Base-by-base conservation (phyloP, 495 filamentous ascomycete species). In the Bryoglossum gracile region DNA sequence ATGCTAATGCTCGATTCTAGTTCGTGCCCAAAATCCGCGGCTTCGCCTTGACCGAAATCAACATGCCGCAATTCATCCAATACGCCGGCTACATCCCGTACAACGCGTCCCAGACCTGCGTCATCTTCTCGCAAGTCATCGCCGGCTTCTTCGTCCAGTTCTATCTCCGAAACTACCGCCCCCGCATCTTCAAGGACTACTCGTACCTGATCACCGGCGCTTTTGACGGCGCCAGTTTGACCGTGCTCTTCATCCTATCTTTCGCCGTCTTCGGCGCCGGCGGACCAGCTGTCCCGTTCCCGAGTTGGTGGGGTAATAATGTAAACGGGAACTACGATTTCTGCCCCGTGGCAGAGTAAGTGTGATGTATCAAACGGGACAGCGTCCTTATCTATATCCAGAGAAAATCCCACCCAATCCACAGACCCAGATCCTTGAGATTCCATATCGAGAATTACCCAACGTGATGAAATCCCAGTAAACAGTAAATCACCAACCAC, bases 241-340 rank as follows among this genome's bases (percentile, higher is more conserved):
- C 65, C 2, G 61, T 73, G 0, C 59, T 80, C 0, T 81, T 81
- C 49, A 70, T 81, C 33, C 63, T 81, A 6, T 75, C 76, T 0
- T 81, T 81, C 59, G 75, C 78, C 1, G 74, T 81, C 3, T 74
- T 80, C 26, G 77, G 78, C 0, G 78, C 63, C 11, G 62, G 63
- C 18, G 67, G 67, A 8, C 55, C 46, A 0, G 41, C 65, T 14
- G 37, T 53, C 13, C 60, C 61, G 3, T 71, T 71, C 43, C 68
- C 67, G 1, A 54, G 52, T 4, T 79, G 74, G 73, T 77, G 73
- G 72, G 75, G 75, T 9, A 79, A 79, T 24, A 64, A 67, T 34
- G 45, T 49, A 4, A 57, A 62, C 21, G 64, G 62, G 14, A 60
- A 67, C 42, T 62, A 58, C 21, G 62, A 65, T 43, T 53, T 56